These are phyloP conservation scores for Trichoderma brevicompactum DNA, from an alignment of 2,329 filamentous ascomycete species.

Conservation along the genomic window DNA sequence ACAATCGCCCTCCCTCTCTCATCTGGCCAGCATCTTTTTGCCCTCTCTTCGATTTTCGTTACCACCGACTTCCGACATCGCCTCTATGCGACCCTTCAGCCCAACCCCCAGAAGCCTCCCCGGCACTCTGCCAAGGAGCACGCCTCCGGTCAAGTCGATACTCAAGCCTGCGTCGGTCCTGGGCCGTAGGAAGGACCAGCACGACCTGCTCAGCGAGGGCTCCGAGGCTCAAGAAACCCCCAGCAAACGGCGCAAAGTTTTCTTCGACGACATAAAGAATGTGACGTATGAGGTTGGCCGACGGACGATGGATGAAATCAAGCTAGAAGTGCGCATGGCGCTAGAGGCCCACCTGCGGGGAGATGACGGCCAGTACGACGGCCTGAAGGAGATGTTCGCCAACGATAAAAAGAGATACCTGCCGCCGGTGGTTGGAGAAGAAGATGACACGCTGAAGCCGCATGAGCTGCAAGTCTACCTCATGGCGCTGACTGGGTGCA, in stretches of 20 bases:
- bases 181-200: slow-evolving; percentile 50
- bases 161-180: slow-evolving; percentile 54
- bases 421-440: slow-evolving; percentile 47
- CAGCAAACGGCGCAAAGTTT: slow-evolving; percentile 60
- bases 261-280: slow-evolving; percentile 63
- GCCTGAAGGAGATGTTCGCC: slow-evolving; percentile 62
- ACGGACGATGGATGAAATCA: slow-evolving; percentile 59
- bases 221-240: slow-evolving; percentile 49
- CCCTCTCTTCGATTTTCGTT: background rate
- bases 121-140: slow-evolving; percentile 41
- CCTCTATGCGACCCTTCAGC: slow-evolving; percentile 42
- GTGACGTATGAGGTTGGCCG: slow-evolving; percentile 59
- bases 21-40: background rate
- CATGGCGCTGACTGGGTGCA: slow-evolving; percentile 64
- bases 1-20: slow-evolving; percentile 2
- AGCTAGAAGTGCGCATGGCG: slow-evolving; percentile 58
- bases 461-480: slow-evolving; percentile 65
- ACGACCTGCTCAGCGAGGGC: slow-evolving; percentile 48
- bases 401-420: slow-evolving; percentile 52
- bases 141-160: slow-evolving; percentile 57
- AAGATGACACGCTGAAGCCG: slow-evolving; percentile 55
- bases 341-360: slow-evolving; percentile 61
- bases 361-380: slow-evolving; percentile 64
- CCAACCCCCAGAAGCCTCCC: slow-evolving; percentile 42
- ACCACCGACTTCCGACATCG: background rate